Conservation (phyloP, 257 asterid genomes). For the Ilex asprella region DNA sequence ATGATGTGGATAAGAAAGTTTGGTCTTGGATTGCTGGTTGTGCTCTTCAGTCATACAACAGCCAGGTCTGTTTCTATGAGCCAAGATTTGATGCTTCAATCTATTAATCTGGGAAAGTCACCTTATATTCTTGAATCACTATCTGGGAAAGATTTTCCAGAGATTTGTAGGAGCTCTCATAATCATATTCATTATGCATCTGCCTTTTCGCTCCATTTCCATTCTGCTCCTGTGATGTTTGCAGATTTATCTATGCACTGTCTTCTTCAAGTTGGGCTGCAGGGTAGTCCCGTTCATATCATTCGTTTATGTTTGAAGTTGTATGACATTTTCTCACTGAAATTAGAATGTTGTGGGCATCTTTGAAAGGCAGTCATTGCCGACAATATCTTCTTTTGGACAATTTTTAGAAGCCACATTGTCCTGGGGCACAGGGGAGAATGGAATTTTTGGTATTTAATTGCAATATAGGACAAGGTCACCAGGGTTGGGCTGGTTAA, state of each 20-base stretch:
- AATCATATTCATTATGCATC: neutral
- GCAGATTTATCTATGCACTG: too few species aligned
- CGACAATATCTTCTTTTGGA: too few species aligned
- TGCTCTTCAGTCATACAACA: slow-evolving; percentile 80
- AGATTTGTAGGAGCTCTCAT: neutral
- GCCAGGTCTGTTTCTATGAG: slow-evolving; percentile 97
- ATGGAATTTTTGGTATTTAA: too few species aligned
- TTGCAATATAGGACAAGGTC: too few species aligned
- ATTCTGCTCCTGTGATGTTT: neutral
- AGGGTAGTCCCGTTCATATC: neutral
- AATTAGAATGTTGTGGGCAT: neutral
- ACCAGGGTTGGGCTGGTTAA: neutral
- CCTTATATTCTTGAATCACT: neutral
- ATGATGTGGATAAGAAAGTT: slow-evolving; percentile 79
- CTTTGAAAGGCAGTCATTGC: too few species aligned
- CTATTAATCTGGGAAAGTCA: slow-evolving; percentile 24
- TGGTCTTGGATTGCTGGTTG: slow-evolving; percentile 99
- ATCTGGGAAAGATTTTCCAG: neutral
- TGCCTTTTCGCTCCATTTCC: neutral
- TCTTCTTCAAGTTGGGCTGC: neutral
- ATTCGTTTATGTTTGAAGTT: neutral
- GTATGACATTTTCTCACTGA: slow-evolving; percentile 5
- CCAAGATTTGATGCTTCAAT: slow-evolving; percentile 90
- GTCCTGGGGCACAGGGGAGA: too few species aligned
- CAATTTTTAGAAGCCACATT: too few species aligned